Evolutionary conservation across 257 asterid genomes (phyloP).

Genomic region (Solanum dulcamara): DNA sequence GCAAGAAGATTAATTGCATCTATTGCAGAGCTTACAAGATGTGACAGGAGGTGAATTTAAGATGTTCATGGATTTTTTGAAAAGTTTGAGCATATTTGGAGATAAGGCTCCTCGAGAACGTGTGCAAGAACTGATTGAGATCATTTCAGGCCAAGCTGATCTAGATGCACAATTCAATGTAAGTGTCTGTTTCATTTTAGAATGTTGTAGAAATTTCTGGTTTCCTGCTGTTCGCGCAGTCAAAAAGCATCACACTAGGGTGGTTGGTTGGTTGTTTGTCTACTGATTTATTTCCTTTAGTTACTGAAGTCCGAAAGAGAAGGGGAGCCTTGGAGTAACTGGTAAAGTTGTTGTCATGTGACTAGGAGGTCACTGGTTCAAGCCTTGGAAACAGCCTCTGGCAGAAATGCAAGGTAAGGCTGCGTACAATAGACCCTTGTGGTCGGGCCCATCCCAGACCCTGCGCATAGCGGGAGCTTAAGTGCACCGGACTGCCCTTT

Average conservation of each 20-base stretch:
- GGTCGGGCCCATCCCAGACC: too few relatives aligned
- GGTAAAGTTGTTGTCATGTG: too few relatives aligned
- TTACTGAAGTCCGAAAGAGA: not conserved
- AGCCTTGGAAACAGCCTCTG: too few relatives aligned
- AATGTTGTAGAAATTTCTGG: not conserved
- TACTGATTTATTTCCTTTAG: not conserved
- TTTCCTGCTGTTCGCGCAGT: not conserved
- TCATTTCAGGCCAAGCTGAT: constrained; percentile 93
- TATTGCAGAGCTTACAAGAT: constrained; percentile 83
- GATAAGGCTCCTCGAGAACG: constrained; percentile 67
- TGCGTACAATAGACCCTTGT: too few relatives aligned
- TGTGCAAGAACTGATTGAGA: constrained; percentile 74
- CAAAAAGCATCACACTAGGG: not conserved
- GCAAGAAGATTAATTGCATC: constrained; percentile 2
- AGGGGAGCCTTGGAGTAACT: too few relatives aligned
- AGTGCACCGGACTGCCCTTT: too few relatives aligned
- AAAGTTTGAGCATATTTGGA: constrained; percentile 69
- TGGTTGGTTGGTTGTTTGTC: not conserved
- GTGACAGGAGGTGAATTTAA: constrained; percentile 95
- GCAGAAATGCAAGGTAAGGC: too few relatives aligned
- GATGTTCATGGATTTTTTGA: constrained; percentile 84
- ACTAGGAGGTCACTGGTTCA: too few relatives aligned
- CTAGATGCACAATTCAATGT: constrained; percentile 79
- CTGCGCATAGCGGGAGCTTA: too few relatives aligned
- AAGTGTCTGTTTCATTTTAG: constrained; percentile 13